Base-by-base conservation (phyloP, 2,329 filamentous ascomycete genomes). In the Diaporthe sp. region DNA sequence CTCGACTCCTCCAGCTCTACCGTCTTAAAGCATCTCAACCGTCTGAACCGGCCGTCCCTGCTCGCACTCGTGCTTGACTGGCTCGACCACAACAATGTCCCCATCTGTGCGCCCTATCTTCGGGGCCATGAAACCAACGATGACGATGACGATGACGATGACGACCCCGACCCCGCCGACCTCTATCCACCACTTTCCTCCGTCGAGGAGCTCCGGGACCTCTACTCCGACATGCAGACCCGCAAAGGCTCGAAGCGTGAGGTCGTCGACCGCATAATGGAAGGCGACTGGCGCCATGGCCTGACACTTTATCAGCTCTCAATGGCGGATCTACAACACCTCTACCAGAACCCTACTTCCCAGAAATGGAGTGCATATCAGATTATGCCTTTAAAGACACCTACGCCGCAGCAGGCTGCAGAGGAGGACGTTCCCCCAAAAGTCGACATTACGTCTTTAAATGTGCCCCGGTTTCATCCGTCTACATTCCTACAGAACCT, bases 401-500 rank as follows among this genome's bases (percentile, higher is more conserved):
- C 85, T 9, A 63, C 35, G 13, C 66, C 68, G 27, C 70, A 73
- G 22, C 63, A 74, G 50, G 72, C 1, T 71, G 79, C 77, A 42
- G 84, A 85, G 37, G 85, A 85, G 66, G 84, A 86, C 17, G 83
- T 83, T 44, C 77, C 82, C 13, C 81, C 85, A 53, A 82, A 83
- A 74, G 78, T 85, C 19, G 86, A 91, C 79, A 82, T 83, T 63
- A 81, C 84, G 76, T 85, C 86, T 9, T 81, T 91, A 42, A 80
- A 82, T 4, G 84, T 92, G 65, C 94, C 94, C 15, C 91, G 93
- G 22, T 94, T 97, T 79, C 94, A 97, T 79, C 93, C 94, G 1
- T 91, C 93, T 6, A 94, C 93, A 0, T 97, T 97, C 81, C 86
- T 97, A 50, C 90, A 91, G 77, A 93, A 92, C 77, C 89, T 98